Base-by-base conservation (phyloP, 164 flowering plant species). In the Malania oleifera region DNA sequence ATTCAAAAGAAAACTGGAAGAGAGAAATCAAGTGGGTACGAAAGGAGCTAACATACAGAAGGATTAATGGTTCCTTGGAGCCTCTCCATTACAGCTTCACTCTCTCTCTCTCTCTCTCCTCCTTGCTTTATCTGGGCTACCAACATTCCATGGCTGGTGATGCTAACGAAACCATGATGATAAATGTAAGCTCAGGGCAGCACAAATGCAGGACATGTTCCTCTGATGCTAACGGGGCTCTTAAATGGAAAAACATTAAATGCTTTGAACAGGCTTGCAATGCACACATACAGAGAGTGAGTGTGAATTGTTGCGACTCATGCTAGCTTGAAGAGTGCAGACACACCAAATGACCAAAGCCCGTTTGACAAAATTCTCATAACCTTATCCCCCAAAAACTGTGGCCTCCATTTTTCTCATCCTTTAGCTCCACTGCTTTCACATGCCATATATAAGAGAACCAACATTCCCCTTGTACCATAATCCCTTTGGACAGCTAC, bases 51-150 rank as follows among this genome's bases (percentile, higher is more conserved):
- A 74, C 88, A 70, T 77, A 80, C 85, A 59, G 66, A 62, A 44
- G 77, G 67, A 62, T 75, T 70, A 47, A 77, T 72, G 70, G 80
- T 78, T 65, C 75, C 85, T 78, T 76, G 85, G 40, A 78, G 76
- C 60, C 72, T 67, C 78, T 82, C 87, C 84, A 82, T 82, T 52
- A 65, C 43, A 70, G 59, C 58, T 64, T 48, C 66, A 48, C 61
- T 49, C 52, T 52, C 22, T 40, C 60, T 54, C 29, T 45, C 57
- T 62, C 62, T 65, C 49, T 63, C 64, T 14, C 31, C 34, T 1
- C 17, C 56, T 55, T n/a, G n/a, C n/a, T n/a, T n/a, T n/a, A n/a
- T n/a, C n/a, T n/a, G n/a, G 4, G 15, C 28, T 45, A 64, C 60
- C 56, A 61, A 62, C 70, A 72, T 61, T 72, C 56, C 40, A n/a